Conservation (phyloP, 2,329 filamentous ascomycete species). For the Myrmaecium sp. region DNA sequence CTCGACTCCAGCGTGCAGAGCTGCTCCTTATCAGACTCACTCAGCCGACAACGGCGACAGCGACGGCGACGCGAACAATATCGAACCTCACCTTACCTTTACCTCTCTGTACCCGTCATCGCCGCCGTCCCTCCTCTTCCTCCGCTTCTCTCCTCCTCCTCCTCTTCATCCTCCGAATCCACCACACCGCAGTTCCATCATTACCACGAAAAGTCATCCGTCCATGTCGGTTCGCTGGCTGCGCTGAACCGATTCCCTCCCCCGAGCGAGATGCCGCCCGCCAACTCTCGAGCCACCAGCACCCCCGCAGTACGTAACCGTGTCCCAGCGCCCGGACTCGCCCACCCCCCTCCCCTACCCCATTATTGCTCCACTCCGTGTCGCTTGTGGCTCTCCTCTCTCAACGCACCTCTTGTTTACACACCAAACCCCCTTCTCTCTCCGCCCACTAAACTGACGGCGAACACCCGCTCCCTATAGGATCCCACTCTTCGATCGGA, state of each 20-base stretch:
- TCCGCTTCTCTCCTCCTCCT: constrained; percentile 2
- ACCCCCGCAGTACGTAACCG: constrained; percentile 9
- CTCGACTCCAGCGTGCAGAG: too few species aligned
- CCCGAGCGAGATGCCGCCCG: constrained; percentile 16
- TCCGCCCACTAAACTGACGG: not conserved
- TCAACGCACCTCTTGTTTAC: constrained; percentile 7
- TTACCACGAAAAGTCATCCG: constrained; percentile 5
- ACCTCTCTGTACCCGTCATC: too few species aligned
- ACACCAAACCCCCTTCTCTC: not conserved
- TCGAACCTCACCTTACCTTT: too few species aligned
- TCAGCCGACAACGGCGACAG: too few species aligned
- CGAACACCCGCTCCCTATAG: constrained; percentile 8
- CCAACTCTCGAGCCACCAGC: constrained; percentile 14
- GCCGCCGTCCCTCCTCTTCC: constrained; percentile 2
- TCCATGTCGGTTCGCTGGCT: constrained; percentile 2
- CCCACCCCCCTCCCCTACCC: not conserved
- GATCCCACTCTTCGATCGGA: constrained; percentile 10
- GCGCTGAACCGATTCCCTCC: constrained; percentile 3
- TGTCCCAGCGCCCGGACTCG: not conserved
- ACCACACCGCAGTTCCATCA: not conserved
- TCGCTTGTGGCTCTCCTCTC: constrained; percentile 6
- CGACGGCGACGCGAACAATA: too few species aligned
- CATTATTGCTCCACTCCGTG: constrained; percentile 1
- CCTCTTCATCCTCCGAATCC: not conserved
- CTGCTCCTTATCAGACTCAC: too few species aligned